Percentiles rank a stretch among this genome's conserved stretches.
Conservation (phyloP, 2,329 filamentous ascomycete genomes). For the Aspergillus unguis region DNA sequence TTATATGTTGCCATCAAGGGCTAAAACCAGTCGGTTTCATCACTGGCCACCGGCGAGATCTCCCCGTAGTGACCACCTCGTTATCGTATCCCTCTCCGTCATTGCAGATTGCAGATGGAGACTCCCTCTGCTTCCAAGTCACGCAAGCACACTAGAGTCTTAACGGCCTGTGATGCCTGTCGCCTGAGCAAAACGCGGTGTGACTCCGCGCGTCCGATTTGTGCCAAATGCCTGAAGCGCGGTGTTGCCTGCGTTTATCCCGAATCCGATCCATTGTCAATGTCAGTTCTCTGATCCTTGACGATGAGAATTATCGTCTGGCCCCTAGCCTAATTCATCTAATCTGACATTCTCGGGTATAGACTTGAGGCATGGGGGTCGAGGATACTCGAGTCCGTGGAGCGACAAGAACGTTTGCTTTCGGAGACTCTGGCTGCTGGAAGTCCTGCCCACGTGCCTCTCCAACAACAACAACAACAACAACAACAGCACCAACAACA, state of each 20-base stretch:
- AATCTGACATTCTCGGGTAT: constrained; percentile 6
- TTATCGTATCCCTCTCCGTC: not conserved
- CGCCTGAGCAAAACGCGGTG: constrained; percentile 26
- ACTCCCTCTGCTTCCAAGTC: constrained; percentile 11
- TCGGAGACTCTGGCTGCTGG: constrained; percentile 12
- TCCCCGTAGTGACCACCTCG: constrained; percentile 5
- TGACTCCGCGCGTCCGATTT: constrained; percentile 23
- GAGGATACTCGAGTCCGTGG: constrained; percentile 23
- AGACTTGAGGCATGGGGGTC: constrained; percentile 25
- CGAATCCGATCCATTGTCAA: constrained; percentile 23
- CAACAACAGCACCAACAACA: not conserved
- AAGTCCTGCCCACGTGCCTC: not conserved
- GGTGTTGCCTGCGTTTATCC: constrained; percentile 25
- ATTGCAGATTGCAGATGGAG: constrained; percentile 16
- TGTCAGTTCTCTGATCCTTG: constrained; percentile 15
- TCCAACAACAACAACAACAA: not conserved
- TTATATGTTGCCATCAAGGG: not conserved
- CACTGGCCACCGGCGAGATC: not conserved
- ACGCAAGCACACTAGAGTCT: constrained; percentile 25
- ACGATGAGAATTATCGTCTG: not conserved
- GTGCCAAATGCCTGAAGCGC: constrained; percentile 24
- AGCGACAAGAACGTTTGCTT: constrained; percentile 23
- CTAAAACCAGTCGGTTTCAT: not conserved
- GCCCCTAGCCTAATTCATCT: not conserved
- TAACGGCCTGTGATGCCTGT: constrained; percentile 25